These are phyloP conservation scores for Picea engelmannii DNA, from an alignment of 83 land plant species.

Conservation along the genomic window DNA sequence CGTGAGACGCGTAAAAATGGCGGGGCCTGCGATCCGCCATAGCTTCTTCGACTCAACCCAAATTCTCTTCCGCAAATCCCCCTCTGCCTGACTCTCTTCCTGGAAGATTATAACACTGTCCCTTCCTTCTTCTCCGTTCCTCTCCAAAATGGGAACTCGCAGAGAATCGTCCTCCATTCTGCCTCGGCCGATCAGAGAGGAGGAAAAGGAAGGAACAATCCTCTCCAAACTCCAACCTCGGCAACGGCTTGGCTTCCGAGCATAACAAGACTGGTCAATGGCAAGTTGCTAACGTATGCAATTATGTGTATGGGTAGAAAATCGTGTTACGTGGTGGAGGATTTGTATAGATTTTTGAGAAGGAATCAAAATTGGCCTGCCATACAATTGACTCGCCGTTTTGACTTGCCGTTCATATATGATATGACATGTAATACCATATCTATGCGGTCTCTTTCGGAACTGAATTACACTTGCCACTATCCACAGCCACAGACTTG, in stretches of 20 bases:
- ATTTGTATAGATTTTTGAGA: too few species aligned
- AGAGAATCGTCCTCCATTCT: not conserved
- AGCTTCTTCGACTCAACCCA: slow-evolving; percentile 61
- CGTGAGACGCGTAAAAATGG: slow-evolving; percentile 51
- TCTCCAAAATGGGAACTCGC: not conserved
- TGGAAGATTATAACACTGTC: not conserved
- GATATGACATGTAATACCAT: too few species aligned
- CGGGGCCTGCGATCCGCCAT: slow-evolving; percentile 63
- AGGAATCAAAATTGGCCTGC: too few species aligned
- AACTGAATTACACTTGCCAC: too few species aligned
- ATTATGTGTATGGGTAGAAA: too few species aligned
- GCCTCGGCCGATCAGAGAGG: not conserved
- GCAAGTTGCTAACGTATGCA: too few species aligned
- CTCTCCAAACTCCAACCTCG: not conserved
- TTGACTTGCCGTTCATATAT: too few species aligned
- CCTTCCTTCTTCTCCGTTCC: not conserved
- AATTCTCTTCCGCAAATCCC: slow-evolving; percentile 11
- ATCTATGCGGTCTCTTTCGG: not conserved
- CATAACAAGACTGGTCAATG: too few species aligned
- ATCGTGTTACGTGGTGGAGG: too few species aligned
- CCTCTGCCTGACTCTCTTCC: not conserved
- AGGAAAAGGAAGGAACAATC: not conserved
- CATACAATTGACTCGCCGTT: too few species aligned
- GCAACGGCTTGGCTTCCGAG: too few species aligned
- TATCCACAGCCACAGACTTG: too few species aligned